Percentiles rank a stretch among this genome's conserved stretches.
Conservation (phyloP, 345 rosid species). For the Lagerstroemia speciosa region DNA sequence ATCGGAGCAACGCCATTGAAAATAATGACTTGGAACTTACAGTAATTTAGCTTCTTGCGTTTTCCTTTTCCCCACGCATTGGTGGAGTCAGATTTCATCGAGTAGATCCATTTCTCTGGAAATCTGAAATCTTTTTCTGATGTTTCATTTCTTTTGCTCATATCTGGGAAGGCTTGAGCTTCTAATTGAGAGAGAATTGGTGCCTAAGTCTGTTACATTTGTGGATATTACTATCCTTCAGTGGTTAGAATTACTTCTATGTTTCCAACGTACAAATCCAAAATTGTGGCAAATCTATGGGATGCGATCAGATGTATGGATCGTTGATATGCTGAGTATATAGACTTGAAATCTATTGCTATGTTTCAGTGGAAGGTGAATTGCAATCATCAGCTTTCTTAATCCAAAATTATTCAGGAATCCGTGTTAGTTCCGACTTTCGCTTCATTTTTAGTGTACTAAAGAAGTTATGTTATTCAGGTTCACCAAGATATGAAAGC, state of each 20-base stretch:
- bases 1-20: background rate
- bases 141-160: background rate
- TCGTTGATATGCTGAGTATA: too few relatives aligned
- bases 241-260: background rate
- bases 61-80: too few relatives aligned
- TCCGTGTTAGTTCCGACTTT: background rate
- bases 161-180: background rate
- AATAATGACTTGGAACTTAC: too few relatives aligned
- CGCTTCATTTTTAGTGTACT: background rate
- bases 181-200: background rate
- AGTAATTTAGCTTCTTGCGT: too few relatives aligned
- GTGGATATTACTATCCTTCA: too few relatives aligned
- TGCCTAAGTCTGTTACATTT: background rate
- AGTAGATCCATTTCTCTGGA: background rate
- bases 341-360: background rate
- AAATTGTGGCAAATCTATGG: background rate
- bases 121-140: background rate
- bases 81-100: background rate
- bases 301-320: background rate
- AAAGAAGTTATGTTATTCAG: constrained; percentile 22
- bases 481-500: constrained; percentile 82
- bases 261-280: background rate
- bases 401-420: background rate
- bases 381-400: background rate
- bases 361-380: background rate